phyloP scores from a whole-genome alignment of 129 eudicot genomes.

The Escallonia herrerae region DNA sequence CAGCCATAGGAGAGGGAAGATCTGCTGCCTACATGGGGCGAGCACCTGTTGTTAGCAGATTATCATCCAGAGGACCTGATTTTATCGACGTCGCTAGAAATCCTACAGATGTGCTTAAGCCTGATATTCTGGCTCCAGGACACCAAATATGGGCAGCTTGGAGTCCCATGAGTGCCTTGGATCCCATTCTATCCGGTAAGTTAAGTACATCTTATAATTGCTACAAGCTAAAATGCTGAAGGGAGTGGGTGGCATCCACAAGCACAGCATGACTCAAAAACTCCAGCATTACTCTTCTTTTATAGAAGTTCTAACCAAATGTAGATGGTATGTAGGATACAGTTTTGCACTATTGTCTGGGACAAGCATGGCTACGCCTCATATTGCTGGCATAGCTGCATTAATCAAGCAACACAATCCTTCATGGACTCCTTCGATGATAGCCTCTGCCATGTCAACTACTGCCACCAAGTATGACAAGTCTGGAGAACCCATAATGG shows the following conservation, averaged over 20 bases:
- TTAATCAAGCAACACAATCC: slow-evolving; percentile 68
- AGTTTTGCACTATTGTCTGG: slow-evolving; percentile 76
- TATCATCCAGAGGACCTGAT: slow-evolving; percentile 88
- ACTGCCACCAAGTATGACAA: slow-evolving; percentile 68
- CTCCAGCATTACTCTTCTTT: no score
- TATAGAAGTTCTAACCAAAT: no score
- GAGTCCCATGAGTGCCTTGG: slow-evolving; percentile 82
- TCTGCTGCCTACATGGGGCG: slow-evolving; percentile 38
- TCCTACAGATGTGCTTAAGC: slow-evolving; percentile 75
- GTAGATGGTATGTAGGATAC: slow-evolving; percentile 29
- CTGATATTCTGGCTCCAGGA: slow-evolving; percentile 89
- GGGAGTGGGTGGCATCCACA: no score
- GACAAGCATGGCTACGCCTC: slow-evolving; percentile 98
- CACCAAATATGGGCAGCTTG: slow-evolving; percentile 97
- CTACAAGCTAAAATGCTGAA: no score
- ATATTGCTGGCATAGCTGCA: slow-evolving; percentile 90
- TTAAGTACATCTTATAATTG: neutral
- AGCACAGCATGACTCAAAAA: no score
- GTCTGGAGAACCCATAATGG: slow-evolving; percentile 64
- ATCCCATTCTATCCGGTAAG: slow-evolving; percentile 60
- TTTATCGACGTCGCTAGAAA: slow-evolving; percentile 40
- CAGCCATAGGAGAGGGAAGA: slow-evolving; percentile 84
- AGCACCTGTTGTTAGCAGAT: slow-evolving; percentile 77
- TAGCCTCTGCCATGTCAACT: slow-evolving; percentile 90
- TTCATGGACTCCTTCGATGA: slow-evolving; percentile 88